Conservation (phyloP, 352 stramenopile species). For the Phytopythium kandeliae region DNA sequence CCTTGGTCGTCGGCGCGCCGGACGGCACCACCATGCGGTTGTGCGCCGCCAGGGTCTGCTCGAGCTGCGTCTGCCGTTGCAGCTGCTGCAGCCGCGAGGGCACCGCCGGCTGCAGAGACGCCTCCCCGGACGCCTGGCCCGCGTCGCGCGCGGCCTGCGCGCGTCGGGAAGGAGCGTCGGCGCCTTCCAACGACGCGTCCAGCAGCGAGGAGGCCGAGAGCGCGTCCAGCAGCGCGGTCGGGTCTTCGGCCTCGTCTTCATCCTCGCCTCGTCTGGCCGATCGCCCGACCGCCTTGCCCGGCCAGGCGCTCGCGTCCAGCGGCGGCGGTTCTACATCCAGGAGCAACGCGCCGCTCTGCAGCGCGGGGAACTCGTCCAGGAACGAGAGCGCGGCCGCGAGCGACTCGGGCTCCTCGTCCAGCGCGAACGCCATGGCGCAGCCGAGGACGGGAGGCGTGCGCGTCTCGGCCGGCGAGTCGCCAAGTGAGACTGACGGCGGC, state of each 20-base stretch:
- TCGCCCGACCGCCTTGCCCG: too few species aligned
- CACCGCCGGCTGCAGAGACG: background rate
- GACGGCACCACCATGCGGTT: constrained; percentile 5
- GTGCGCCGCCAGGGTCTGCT: constrained; percentile 1
- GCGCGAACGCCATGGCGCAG: too few species aligned
- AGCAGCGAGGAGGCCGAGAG: constrained; percentile 7
- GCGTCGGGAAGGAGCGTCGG: too few species aligned
- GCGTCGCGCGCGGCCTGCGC: background rate
- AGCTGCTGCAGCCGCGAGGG: constrained; percentile 1
- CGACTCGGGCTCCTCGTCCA: constrained; percentile 19
- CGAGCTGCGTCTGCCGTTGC: background rate
- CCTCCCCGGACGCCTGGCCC: constrained; percentile 2
- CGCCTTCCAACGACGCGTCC: background rate
- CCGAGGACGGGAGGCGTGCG: too few species aligned
- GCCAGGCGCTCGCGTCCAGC: background rate
- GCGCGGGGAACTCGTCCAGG: constrained; percentile 22
- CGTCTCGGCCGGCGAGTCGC: too few species aligned
- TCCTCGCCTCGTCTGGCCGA: too few species aligned
- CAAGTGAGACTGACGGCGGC: too few species aligned
- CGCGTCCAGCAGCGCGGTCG: constrained; percentile 18
- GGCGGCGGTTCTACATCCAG: constrained; percentile 18
- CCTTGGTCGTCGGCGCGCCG: constrained; percentile 4
- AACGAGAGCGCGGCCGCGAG: constrained; percentile 19
- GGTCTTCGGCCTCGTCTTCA: constrained; percentile 6
- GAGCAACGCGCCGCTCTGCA: constrained; percentile 15